Conservation (phyloP, 768 basidiomycete genomes). For the Mycena maculata region DNA sequence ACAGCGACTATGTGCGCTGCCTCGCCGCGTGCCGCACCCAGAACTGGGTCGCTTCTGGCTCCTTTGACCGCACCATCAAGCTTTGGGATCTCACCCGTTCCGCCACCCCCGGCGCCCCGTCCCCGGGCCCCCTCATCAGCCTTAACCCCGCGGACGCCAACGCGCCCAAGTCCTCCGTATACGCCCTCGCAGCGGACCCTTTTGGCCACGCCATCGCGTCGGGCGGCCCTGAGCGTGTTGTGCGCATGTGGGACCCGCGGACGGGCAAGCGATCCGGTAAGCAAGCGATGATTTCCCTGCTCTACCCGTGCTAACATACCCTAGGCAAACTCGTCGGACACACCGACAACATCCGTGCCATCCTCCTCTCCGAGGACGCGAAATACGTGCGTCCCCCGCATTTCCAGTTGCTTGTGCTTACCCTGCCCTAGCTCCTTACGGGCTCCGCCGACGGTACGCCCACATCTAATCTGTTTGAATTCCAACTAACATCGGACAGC, state of each 20-base stretch:
- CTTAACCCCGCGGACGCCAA: slow-evolving; percentile 75
- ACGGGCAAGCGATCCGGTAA: slow-evolving; percentile 75
- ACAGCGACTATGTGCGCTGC: slow-evolving; percentile 89
- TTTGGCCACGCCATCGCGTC: slow-evolving; percentile 86
- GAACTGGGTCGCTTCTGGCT: slow-evolving; percentile 92
- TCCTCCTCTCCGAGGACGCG: slow-evolving; percentile 90
- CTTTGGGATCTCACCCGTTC: slow-evolving; percentile 86
- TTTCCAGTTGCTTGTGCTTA: slow-evolving; percentile 18
- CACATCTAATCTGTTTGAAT: slow-evolving; percentile 34
- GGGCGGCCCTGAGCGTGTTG: slow-evolving; percentile 91
- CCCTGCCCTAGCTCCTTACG: slow-evolving; percentile 70
- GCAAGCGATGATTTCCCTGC: neutral
- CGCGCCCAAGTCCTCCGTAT: slow-evolving; percentile 77
- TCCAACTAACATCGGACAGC: slow-evolving; percentile 46
- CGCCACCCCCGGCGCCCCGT: slow-evolving; percentile 25
- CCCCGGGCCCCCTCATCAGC: slow-evolving; percentile 68
- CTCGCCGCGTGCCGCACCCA: slow-evolving; percentile 80
- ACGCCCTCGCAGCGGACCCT: slow-evolving; percentile 83
- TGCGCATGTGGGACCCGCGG: slow-evolving; percentile 94
- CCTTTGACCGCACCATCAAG: slow-evolving; percentile 94
- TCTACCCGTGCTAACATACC: slow-evolving; percentile 2
- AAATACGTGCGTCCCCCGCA: slow-evolving; percentile 74
- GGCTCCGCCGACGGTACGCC: slow-evolving; percentile 79
- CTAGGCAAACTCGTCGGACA: slow-evolving; percentile 91
- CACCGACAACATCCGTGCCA: slow-evolving; percentile 95